Conservation (phyloP, 805 yeast genomes). For the Clavispora asparagi region DNA sequence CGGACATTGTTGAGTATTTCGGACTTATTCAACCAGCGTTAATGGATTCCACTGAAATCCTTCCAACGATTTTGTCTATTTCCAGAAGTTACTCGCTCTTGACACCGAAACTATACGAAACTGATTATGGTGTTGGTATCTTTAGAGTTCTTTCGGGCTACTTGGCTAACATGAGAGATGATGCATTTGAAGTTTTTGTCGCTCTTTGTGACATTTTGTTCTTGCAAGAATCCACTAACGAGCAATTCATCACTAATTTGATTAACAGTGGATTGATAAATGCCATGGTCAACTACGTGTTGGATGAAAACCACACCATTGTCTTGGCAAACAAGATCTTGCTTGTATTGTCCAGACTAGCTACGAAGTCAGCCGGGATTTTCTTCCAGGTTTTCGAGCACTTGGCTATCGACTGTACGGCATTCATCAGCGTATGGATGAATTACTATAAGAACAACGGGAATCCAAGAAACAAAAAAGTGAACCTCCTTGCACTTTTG, state of each 20-base stretch:
- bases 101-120: constrained; percentile 36
- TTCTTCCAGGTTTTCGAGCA: constrained; percentile 30
- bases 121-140: constrained; percentile 32
- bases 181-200: constrained; percentile 52
- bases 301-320: constrained; percentile 41
- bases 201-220: constrained; percentile 50
- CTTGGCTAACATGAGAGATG: constrained; percentile 63
- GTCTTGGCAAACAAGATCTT: constrained; percentile 34
- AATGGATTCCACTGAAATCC: constrained; percentile 65
- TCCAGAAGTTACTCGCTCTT: constrained; percentile 58
- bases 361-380: constrained; percentile 27
- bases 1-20: constrained; percentile 41
- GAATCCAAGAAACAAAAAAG: constrained; percentile 71
- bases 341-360: constrained; percentile 33
- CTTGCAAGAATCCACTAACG: constrained; percentile 22
- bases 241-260: constrained; percentile 24
- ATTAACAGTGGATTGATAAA: constrained; percentile 42
- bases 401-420: constrained; percentile 19
- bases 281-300: constrained; percentile 35
- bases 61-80: constrained; percentile 59
- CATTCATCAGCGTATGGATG: constrained; percentile 33
- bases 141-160: constrained; percentile 51
- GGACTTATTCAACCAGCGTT: constrained; percentile 55
- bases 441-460: constrained; percentile 48
- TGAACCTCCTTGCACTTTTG: constrained; percentile 58